Percentiles rank a stretch among this genome's conserved stretches.
These are phyloP conservation scores for Scleroderma bovista DNA, from an alignment of 768 basidiomycete species.

Conservation along the genomic window DNA sequence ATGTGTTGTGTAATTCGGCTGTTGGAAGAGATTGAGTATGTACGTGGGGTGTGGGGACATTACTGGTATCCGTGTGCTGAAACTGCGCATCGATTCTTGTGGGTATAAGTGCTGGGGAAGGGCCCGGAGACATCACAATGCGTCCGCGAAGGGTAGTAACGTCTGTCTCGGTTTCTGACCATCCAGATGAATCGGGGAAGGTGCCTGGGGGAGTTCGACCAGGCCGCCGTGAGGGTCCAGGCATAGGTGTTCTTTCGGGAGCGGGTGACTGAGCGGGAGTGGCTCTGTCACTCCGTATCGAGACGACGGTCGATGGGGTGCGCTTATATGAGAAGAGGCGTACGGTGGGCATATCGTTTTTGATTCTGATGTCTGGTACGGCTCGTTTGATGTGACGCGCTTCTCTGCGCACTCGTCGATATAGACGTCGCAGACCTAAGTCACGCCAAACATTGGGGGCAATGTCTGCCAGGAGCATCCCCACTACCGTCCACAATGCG, in stretches of 20 bases:
- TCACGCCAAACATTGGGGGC: constrained; percentile 43
- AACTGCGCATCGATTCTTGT: constrained; percentile 11
- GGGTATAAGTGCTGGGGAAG: constrained; percentile 26
- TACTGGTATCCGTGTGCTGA: constrained; percentile 10
- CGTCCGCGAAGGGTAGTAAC: constrained; percentile 17
- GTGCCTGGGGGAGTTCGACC: constrained; percentile 26
- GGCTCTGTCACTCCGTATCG: constrained; percentile 28
- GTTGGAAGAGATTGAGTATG: constrained; percentile 2
- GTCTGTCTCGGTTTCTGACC: constrained; percentile 26
- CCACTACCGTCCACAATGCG: constrained; percentile 47
- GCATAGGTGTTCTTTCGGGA: constrained; percentile 12
- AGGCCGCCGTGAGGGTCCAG: constrained; percentile 14
- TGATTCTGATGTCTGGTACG: constrained; percentile 26
- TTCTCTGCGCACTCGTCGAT: constrained; percentile 33
- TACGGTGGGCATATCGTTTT: constrained; percentile 27
- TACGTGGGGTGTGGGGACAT: constrained; percentile 3
- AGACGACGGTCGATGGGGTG: constrained; percentile 13
- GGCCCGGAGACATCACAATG: constrained; percentile 9
- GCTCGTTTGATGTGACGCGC: constrained; percentile 26
- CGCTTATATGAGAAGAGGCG: constrained; percentile 19
- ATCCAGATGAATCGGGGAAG: constrained; percentile 22
- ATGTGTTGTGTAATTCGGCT: constrained; percentile 10
- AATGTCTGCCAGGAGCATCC: constrained; percentile 49
- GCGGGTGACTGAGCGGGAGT: constrained; percentile 20
- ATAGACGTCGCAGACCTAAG: constrained; percentile 31